Conservation (phyloP, 78 protist species). For the Monosiga brevicollis region DNA sequence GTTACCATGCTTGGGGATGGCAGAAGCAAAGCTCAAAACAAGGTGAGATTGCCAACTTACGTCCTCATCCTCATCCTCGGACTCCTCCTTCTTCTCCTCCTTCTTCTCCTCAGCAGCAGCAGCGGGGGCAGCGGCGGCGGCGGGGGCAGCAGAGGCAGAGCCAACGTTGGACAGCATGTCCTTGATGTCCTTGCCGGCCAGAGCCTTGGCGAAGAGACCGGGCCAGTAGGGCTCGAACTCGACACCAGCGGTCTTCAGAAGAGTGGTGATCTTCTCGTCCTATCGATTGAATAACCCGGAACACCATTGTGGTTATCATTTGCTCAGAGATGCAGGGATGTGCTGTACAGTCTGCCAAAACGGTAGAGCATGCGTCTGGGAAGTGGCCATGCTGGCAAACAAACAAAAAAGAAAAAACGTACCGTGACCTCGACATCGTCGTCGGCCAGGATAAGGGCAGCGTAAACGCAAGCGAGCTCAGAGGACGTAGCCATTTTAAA, state of each 20-base stretch:
- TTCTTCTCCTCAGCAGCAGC: no score
- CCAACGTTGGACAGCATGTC: constrained; percentile 14
- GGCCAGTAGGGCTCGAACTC: constrained; percentile 39
- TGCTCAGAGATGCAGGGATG: neutral
- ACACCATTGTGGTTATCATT: neutral
- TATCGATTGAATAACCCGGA: neutral
- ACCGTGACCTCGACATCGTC: constrained; percentile 29
- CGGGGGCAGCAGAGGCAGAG: constrained; percentile 31
- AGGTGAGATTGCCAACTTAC: no score
- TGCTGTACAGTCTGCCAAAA: neutral
- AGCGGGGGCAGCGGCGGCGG: no score
- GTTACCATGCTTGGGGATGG: no score
- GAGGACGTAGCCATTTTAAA: constrained; percentile 12
- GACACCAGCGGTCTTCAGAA: constrained; percentile 31
- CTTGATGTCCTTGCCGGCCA: constrained; percentile 1
- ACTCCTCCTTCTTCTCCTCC: constrained; percentile 1
- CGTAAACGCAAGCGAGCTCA: constrained; percentile 62
- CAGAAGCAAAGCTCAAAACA: no score
- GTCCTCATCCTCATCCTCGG: no score
- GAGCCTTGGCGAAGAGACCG: constrained; percentile 30
- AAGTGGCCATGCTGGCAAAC: neutral
- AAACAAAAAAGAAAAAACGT: neutral
- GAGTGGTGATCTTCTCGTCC: constrained; percentile 31
- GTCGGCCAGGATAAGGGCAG: constrained; percentile 63
- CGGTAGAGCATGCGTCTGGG: neutral